Conservation (phyloP, 768 basidiomycete genomes). For the Boletus speciosus region DNA sequence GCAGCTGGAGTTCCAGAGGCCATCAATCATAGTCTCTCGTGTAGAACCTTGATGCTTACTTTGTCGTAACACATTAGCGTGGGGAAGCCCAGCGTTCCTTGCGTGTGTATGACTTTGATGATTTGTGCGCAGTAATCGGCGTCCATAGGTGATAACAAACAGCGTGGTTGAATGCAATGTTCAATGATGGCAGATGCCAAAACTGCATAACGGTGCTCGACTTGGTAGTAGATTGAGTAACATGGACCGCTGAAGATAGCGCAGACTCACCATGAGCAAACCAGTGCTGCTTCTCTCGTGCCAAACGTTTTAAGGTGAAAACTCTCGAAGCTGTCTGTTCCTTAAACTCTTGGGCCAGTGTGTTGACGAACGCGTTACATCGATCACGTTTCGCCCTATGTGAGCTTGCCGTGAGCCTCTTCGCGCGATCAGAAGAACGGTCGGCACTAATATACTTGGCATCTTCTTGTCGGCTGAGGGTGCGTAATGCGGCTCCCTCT, state of each 20-base stretch:
- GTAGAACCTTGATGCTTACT: constrained; percentile 37
- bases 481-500: constrained; percentile 58
- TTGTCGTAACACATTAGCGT: constrained; percentile 83
- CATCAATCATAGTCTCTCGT: background rate
- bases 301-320: constrained; percentile 73
- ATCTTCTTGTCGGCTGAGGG: constrained; percentile 68
- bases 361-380: constrained; percentile 56
- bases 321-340: constrained; percentile 69
- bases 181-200: constrained; percentile 71
- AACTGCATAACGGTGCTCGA: constrained; percentile 37
- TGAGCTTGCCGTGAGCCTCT: constrained; percentile 50
- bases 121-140: constrained; percentile 92
- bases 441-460: constrained; percentile 60
- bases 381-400: constrained; percentile 66
- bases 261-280: constrained; percentile 56
- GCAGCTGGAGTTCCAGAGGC: constrained; percentile 48
- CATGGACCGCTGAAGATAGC: background rate
- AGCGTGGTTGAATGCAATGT: constrained; percentile 90
- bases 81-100: constrained; percentile 87
- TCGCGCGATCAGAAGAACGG: constrained; percentile 62
- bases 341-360: constrained; percentile 66
- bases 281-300: constrained; percentile 80
- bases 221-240: constrained; percentile 17
- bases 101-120: constrained; percentile 80
- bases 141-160: constrained; percentile 93